Conservation (phyloP, 768 basidiomycete species). For the Leccinum variicolor region DNA sequence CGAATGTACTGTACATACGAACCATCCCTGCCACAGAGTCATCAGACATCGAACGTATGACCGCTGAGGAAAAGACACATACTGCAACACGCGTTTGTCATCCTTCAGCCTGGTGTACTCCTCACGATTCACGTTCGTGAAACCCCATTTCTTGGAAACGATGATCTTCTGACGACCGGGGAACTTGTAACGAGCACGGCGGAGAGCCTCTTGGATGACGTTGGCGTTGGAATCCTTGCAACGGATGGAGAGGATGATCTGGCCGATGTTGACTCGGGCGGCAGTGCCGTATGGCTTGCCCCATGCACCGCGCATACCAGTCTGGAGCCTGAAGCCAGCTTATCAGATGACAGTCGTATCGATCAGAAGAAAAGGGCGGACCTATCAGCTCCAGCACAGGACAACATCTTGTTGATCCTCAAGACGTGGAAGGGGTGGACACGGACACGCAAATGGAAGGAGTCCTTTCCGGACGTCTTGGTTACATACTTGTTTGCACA, state of each 20-base stretch:
- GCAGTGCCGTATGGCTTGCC: slow-evolving; percentile 97
- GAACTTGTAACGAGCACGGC: slow-evolving; percentile 99
- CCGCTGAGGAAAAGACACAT: slow-evolving; percentile 33
- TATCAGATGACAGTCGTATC: background rate
- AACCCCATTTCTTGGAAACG: slow-evolving; percentile 97
- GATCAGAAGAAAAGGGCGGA: slow-evolving; percentile 19
- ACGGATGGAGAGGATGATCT: slow-evolving; percentile 89
- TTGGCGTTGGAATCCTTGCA: slow-evolving; percentile 84
- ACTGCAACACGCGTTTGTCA: slow-evolving; percentile 88
- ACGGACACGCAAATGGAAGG: slow-evolving; percentile 96
- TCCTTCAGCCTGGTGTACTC: slow-evolving; percentile 88
- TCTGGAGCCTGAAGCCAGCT: slow-evolving; percentile 60
- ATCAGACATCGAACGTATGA: background rate
- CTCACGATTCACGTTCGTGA: slow-evolving; percentile 89
- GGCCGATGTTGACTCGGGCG: slow-evolving; percentile 95
- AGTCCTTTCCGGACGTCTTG: slow-evolving; percentile 97
- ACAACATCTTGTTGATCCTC: slow-evolving; percentile 99
- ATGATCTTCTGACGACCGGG: slow-evolving; percentile 98
- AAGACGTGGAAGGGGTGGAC: slow-evolving; percentile 98
- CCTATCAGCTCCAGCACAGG: slow-evolving; percentile 98
- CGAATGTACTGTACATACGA: slow-evolving; percentile 94
- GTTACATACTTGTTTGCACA: slow-evolving; percentile 99
- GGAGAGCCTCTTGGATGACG: slow-evolving; percentile 94
- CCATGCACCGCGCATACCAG: slow-evolving; percentile 99
- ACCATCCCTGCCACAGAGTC: slow-evolving; percentile 55